Evolutionary conservation across 2,329 filamentous ascomycete genomes (phyloP), one percentile per base, ranked within the genome.

Genomic region (Alternaria sp.): DNA sequence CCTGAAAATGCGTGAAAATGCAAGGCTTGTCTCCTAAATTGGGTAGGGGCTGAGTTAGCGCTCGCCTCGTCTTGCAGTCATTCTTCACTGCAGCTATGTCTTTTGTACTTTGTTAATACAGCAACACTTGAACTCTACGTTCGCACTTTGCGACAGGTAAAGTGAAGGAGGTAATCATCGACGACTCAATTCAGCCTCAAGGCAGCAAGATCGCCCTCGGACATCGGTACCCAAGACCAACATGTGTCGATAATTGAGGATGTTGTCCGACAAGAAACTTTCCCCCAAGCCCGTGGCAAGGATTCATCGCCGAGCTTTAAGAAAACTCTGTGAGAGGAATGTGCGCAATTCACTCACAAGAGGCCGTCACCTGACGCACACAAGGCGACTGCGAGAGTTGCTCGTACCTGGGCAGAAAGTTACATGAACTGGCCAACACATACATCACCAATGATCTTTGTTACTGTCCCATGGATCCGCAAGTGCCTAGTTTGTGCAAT

Each of bases 1-100:
- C 9, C 10, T 23, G 4, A 3, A 10, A 29, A 21, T 33, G 44
- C 6, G 17, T 23, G 13, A 24, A 33, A 29, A 6, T 21, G 1
- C 11, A 14, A 21, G 11, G 7, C 1, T 9, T 6, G 3, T 34
- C n/a, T 17, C 21, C n/a, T 11, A 5, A n/a, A 36, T 10, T 23
- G 11, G 17, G 49, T 21, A 33, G 49, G 23, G 36, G n/a, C 49
- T 51, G 36, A 51, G 36, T 51, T 26, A 41, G 36, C 49, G 11
- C 49, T 51, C 34, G 49, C 36, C 17, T 51, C 49, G 36, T n/a
- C 44, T 11, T 3, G 17, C 44, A 11, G 1, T 24, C 21, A 10
- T 13, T 48, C 26, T 8, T 46, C 29, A 48, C 14, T 4, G 6
- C 6, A 26, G 24, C 14, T 5, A 24, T 24, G 13, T 10, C 13